These are phyloP conservation scores for Suillus variegatus DNA, from an alignment of 768 basidiomycete genomes.

Conservation along the genomic window DNA sequence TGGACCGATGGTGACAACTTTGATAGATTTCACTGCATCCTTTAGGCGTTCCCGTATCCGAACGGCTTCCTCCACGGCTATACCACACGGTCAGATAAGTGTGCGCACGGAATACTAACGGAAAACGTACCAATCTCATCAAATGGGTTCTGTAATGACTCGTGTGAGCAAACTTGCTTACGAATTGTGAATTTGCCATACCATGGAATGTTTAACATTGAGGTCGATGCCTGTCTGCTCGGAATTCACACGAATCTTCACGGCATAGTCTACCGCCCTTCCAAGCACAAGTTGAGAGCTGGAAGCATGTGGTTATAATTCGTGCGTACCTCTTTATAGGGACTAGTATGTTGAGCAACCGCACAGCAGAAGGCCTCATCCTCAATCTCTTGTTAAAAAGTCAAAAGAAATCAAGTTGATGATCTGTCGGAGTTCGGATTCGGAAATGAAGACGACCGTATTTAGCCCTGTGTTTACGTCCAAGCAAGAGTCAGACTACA, in stretches of 20 bases:
- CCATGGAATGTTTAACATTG: slow-evolving; percentile 99
- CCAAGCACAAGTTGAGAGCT: not conserved
- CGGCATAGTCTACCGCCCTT: slow-evolving; percentile 94
- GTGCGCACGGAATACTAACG: not conserved
- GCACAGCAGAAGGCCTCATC: slow-evolving; percentile 77
- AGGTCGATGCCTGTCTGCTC: slow-evolving; percentile 95
- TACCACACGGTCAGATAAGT: not conserved
- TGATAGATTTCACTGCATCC: slow-evolving; percentile 79
- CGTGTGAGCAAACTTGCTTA: slow-evolving; percentile 4
- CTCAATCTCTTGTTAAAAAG: slow-evolving; percentile 9
- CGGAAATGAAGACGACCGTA: slow-evolving; percentile 6
- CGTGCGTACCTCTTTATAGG: slow-evolving; percentile 81
- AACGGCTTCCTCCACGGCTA: slow-evolving; percentile 97
- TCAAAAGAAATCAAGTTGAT: not conserved
- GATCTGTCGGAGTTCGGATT: slow-evolving; percentile 8
- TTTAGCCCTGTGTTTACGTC: not conserved
- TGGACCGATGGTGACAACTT: slow-evolving; percentile 92
- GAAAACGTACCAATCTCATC: slow-evolving; percentile 87
- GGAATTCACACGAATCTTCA: slow-evolving; percentile 97
- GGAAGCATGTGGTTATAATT: not conserved
- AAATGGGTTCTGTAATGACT: slow-evolving; percentile 79
- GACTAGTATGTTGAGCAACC: slow-evolving; percentile 87
- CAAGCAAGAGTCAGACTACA: not conserved
- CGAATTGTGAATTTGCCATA: slow-evolving; percentile 34
- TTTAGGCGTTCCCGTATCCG: slow-evolving; percentile 87